Conservation (phyloP, 257 asterid species). For the Scutellaria baicalensis region DNA sequence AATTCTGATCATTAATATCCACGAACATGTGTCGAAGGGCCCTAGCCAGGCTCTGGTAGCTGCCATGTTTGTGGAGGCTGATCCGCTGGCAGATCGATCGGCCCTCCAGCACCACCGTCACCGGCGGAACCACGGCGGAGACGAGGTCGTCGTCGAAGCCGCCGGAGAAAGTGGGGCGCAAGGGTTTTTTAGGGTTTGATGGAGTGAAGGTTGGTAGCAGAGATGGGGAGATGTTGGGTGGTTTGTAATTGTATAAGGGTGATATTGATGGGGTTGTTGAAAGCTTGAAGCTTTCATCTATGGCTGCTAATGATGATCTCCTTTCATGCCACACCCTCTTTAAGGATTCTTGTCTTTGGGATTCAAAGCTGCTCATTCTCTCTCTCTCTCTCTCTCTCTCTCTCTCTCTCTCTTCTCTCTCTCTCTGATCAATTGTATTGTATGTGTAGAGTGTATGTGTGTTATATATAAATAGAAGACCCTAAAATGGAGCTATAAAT, state of each 20-base stretch:
- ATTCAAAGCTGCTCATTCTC: conserved; percentile 44
- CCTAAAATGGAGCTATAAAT: conserved; percentile 32
- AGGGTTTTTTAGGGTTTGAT: conserved; percentile 17
- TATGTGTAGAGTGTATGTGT: not conserved
- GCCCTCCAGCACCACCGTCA: conserved; percentile 80
- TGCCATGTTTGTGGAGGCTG: conserved; percentile 57
- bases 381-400: conserved; percentile 12
- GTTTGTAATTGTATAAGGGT: conserved; percentile 1
- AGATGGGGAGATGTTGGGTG: not conserved
- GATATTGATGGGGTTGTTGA: not conserved
- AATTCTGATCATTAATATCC: conserved; percentile 12
- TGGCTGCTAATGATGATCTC: conserved; percentile 4
- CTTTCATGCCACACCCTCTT: conserved; percentile 38
- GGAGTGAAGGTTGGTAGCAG: not conserved
- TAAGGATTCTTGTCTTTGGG: conserved; percentile 33
- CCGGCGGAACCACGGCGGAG: conserved; percentile 46
- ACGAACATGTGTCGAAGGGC: conserved; percentile 66
- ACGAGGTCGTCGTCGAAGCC: conserved; percentile 47
- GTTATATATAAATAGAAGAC: conserved; percentile 2
- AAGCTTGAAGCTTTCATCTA: not conserved
- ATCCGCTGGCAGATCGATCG: conserved; percentile 77
- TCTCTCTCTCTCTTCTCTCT: conserved; percentile 13
- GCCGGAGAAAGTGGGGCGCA: conserved; percentile 16
- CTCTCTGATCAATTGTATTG: not conserved
- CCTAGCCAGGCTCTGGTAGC: conserved; percentile 56